Evolutionary conservation across 257 asterid genomes (phyloP).

Genomic region (Fraxinus quadrangulata): DNA sequence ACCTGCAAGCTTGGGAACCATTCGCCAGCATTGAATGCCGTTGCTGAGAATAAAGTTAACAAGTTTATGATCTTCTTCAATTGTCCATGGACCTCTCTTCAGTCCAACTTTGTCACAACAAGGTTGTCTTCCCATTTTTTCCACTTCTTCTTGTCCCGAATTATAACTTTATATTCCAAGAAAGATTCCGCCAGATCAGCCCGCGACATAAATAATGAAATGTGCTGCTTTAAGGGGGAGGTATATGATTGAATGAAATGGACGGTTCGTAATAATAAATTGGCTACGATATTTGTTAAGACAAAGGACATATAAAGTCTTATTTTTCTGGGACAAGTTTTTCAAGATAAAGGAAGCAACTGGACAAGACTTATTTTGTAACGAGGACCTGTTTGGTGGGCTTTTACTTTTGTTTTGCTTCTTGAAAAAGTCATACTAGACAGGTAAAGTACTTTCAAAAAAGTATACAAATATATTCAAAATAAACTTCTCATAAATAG

Average conservation of each 20-base stretch:
- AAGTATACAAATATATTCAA: too few species aligned
- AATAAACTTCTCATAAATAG: too few species aligned
- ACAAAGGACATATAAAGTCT: conserved; percentile 19
- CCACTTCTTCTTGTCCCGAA: background rate
- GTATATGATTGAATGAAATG: conserved; percentile 42
- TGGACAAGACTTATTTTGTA: conserved; percentile 28
- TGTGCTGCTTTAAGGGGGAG: conserved; percentile 33
- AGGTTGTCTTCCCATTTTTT: conserved; percentile 68
- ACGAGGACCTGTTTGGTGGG: too few species aligned
- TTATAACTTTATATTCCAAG: conserved; percentile 31
- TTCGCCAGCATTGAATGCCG: conserved; percentile 72
- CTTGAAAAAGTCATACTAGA: too few species aligned
- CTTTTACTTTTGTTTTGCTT: too few species aligned
- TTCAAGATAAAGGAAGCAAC: background rate
- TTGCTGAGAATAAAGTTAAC: conserved; percentile 50
- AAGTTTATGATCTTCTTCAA: conserved; percentile 68
- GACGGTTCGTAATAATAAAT: conserved; percentile 32
- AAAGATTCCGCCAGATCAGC: conserved; percentile 45
- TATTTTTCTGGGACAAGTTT: conserved; percentile 3
- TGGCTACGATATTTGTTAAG: conserved; percentile 31
- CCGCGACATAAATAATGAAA: conserved; percentile 32
- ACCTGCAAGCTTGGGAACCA: conserved; percentile 76
- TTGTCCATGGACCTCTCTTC: conserved; percentile 78
- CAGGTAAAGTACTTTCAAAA: too few species aligned
- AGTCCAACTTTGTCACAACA: conserved; percentile 70